These are phyloP conservation scores for Chaetomium tenue DNA, from an alignment of 495 filamentous ascomycete genomes.

Conservation along the genomic window DNA sequence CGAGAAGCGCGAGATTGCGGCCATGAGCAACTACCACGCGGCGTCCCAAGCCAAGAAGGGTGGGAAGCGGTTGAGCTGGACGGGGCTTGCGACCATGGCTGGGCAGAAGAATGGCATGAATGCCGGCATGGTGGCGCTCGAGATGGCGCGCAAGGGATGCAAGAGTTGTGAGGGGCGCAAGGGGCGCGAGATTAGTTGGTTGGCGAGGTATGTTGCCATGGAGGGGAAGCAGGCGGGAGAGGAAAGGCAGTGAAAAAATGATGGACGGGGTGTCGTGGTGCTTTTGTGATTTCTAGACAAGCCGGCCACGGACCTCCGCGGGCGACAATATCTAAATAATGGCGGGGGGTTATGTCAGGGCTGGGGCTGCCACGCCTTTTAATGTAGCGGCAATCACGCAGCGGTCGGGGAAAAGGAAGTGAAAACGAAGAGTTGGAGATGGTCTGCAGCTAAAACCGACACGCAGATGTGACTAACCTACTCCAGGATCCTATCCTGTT, in stretches of 20 bases:
- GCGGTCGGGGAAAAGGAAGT: no score
- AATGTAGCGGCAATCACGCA: no score
- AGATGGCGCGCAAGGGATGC: conserved; percentile 35
- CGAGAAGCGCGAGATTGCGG: conserved; percentile 43
- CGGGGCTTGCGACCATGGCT: conserved; percentile 31
- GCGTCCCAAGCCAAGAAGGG: conserved; percentile 26
- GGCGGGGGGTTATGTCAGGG: no score
- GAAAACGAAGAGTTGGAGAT: no score
- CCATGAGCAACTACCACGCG: conserved; percentile 36
- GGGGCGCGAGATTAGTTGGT: conserved; percentile 34
- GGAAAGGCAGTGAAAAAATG: neutral
- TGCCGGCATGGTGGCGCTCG: conserved; percentile 31
- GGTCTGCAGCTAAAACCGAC: no score
- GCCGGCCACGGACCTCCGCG: neutral
- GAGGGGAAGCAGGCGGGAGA: conserved; percentile 5
- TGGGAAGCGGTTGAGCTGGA: conserved; percentile 41
- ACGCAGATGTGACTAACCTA: no score
- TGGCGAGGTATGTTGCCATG: conserved; percentile 28
- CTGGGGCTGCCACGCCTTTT: no score
- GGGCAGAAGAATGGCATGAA: conserved; percentile 30
- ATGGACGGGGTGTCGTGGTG: neutral
- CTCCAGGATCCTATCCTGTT: no score
- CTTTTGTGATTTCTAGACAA: neutral
- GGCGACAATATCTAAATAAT: no score
- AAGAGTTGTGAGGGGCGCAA: conserved; percentile 29